Percentiles rank a stretch among this genome's conserved stretches.
These are phyloP conservation scores for Fusarium foetens DNA, from an alignment of 2,329 filamentous ascomycete genomes.

Conservation along the genomic window DNA sequence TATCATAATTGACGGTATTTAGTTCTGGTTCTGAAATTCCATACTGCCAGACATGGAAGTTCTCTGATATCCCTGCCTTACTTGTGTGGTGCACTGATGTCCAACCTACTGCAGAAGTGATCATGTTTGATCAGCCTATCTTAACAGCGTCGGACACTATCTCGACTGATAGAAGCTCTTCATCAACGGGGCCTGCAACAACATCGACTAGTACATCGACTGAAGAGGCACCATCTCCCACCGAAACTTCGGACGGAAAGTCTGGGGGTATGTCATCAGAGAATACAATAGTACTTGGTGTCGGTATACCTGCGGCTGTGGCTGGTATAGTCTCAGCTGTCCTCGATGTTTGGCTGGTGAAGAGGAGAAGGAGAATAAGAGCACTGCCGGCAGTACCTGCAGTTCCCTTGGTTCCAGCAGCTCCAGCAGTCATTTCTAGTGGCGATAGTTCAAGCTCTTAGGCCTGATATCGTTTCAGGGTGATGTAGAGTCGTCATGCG, in stretches of 20 bases:
- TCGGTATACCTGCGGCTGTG: background rate
- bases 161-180: background rate
- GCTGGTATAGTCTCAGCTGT: background rate
- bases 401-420: background rate
- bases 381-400: accelerated
- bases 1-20: background rate
- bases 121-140: background rate
- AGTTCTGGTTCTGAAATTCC: background rate
- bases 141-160: background rate
- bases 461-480: background rate
- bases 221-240: background rate
- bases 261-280: background rate
- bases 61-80: background rate
- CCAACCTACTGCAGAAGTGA: background rate
- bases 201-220: background rate
- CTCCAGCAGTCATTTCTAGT: background rate
- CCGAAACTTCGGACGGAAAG: background rate
- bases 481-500: too few relatives aligned
- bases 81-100: background rate
- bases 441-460: background rate
- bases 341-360: background rate
- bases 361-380: background rate
- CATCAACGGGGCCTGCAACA: background rate
- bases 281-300: background rate
- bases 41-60: background rate